These are phyloP conservation scores for Boletus semigastroideus DNA, from an alignment of 1,284 basidiomycete species.

Conservation along the genomic window DNA sequence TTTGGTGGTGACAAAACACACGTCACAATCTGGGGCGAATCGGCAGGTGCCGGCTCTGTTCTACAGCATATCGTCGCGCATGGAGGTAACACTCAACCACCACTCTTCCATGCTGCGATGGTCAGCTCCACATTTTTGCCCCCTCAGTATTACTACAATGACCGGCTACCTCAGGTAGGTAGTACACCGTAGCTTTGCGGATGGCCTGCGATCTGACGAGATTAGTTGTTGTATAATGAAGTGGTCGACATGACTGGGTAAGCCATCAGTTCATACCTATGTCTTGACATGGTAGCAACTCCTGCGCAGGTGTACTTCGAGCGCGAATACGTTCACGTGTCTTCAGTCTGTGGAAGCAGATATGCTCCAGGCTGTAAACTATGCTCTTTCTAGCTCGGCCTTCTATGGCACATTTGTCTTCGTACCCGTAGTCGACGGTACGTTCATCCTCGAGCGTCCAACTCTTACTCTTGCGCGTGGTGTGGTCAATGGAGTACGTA, in stretches of 20 bases:
- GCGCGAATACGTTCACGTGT: conserved; percentile 25
- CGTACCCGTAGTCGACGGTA: conserved; percentile 36
- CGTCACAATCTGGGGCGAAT: conserved; percentile 33
- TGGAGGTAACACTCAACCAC: conserved; percentile 16
- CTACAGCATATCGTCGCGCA: conserved; percentile 18
- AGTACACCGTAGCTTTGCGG: neutral
- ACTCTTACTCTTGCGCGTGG: conserved; percentile 25
- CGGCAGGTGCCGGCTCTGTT: conserved; percentile 19
- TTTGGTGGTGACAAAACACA: conserved; percentile 28
- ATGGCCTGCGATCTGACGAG: neutral
- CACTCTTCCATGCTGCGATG: conserved; percentile 24
- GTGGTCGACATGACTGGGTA: conserved; percentile 16
- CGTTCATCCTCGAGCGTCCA: conserved; percentile 34
- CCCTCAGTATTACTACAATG: conserved; percentile 30
- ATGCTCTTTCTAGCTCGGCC: conserved; percentile 6
- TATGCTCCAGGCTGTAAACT: conserved; percentile 21
- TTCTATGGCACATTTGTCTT: conserved; percentile 31
- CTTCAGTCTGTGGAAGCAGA: conserved; percentile 22
- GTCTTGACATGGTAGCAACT: neutral
- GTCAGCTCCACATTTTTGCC: conserved; percentile 25
- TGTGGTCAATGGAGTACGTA: conserved; percentile 9
- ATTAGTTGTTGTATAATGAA: conserved; percentile 22
- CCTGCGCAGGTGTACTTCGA: conserved; percentile 22
- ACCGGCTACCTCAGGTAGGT: conserved; percentile 17
- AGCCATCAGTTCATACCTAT: neutral